Conservation (phyloP, 208 protist genomes). For the Trypanosoma lewisi region DNA sequence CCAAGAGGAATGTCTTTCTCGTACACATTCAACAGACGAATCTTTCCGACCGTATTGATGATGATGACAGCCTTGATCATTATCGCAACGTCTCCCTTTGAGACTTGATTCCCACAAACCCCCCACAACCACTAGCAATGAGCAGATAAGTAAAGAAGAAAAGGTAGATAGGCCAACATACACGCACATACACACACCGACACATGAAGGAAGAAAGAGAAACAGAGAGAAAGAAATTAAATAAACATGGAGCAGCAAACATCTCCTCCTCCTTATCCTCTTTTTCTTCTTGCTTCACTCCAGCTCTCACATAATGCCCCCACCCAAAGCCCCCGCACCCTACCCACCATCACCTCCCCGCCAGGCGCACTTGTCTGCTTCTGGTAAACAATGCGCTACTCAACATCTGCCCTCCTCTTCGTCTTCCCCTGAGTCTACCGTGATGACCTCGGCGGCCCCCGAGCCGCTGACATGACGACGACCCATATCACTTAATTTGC, state of each 20-base stretch:
- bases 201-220: conserved; percentile 20
- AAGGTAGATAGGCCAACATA: no score
- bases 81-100: no score
- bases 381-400: neutral
- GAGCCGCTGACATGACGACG: neutral
- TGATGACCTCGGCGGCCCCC: conserved; percentile 19
- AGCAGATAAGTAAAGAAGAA: no score
- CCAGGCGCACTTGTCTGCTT: no score
- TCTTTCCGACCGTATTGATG: conserved; percentile 97
- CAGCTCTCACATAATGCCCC: neutral
- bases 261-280: neutral
- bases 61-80: conserved; percentile 98
- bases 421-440: conserved; percentile 23
- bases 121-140: conserved; percentile 6
- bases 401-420: neutral
- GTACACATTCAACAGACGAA: conserved; percentile 96
- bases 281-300: neutral
- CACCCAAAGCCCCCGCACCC: neutral
- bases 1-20: conserved; percentile 70
- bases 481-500: neutral
- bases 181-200: no score
- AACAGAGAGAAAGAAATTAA: conserved; percentile 9
- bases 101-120: no score
- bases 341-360: no score
- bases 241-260: conserved; percentile 21